Evolutionary conservation across 306 rosid genomes (phyloP).

Genomic region (Dalbergia cultrata): DNA sequence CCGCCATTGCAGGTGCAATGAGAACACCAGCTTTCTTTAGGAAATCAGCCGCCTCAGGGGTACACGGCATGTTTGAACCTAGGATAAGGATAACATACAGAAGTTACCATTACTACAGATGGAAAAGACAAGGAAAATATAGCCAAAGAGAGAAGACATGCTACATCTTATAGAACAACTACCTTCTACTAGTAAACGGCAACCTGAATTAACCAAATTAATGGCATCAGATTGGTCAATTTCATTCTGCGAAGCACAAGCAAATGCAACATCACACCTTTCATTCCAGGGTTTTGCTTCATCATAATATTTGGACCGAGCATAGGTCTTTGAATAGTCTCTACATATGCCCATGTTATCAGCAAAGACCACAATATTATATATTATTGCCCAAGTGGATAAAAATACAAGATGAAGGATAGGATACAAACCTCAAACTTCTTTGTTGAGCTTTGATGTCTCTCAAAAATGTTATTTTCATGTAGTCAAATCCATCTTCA

Average conservation of each 20-base stretch:
- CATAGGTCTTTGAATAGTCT: conserved; percentile 89
- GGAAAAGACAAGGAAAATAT: conserved; percentile 17
- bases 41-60: conserved; percentile 78
- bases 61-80: conserved; percentile 93
- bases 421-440: conserved; percentile 73
- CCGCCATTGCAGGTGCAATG: conserved; percentile 93
- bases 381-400: conserved; percentile 10
- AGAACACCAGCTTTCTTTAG: conserved; percentile 81
- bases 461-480: conserved; percentile 79
- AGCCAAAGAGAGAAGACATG: conserved; percentile 5
- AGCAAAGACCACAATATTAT: conserved; percentile 41
- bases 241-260: conserved; percentile 92
- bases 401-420: conserved; percentile 2
- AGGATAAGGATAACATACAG: conserved; percentile 38
- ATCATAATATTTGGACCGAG: conserved; percentile 86
- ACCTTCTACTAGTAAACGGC: conserved; percentile 87
- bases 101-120: conserved; percentile 21
- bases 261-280: conserved; percentile 84
- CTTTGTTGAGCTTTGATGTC: conserved; percentile 84
- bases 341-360: conserved; percentile 53
- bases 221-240: conserved; percentile 83
- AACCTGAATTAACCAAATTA: conserved; percentile 80
- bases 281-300: conserved; percentile 92
- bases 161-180: conserved; percentile 33
- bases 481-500: conserved; percentile 87